Base-by-base conservation (phyloP, 2,329 filamentous ascomycete genomes). In the Botrytis fabae region DNA sequence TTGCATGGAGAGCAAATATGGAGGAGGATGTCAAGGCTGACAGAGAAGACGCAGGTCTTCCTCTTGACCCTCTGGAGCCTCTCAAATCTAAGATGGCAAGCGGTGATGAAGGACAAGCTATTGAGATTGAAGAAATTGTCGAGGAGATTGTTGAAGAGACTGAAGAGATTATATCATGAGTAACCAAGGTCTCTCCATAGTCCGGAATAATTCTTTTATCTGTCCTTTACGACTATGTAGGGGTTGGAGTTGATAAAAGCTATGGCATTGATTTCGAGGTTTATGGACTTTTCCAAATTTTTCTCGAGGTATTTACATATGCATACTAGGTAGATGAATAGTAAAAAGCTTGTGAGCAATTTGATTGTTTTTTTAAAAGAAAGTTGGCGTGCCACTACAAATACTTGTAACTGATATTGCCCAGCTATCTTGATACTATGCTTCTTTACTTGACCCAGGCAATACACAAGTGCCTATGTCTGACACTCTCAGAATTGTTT, bases 111-210 rank as follows among this genome's bases (percentile, higher is more conserved):
- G 90, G 89, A 74, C 89, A 93, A 83, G 93, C 90, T 76, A 85
- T 93, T 76, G 90, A 97, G 75, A 94, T 98, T 76, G 96, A 98
- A 84, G 93, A 95, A 85, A 95, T 92, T 78, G 83, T 93, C 75
- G 91, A 89, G 78, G 95, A 98, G 85, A 95, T 92, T 78, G 83
- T 93, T 77, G 91, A 89, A 78, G 93, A 98, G 88, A 92, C 86
- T 73, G 96, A 98, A 86, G 96, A 98, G 84, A 86, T 93, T 72
- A 75, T 81, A 73, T 57, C 72, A 57, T 73, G 60, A 70, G 38
- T 12, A 72, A 25, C 40, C n/a, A 46, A 69, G 22, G 28, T 57
- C 28, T 69, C 22, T 16, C 54, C 10, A 48, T 60, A 66, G 44
- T 40, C 48, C 38, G 22, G 63, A 54, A 48, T 60, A 40, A 60